Base-by-base conservation (phyloP, 106 monocot species). In the Triglochin maritima region DNA sequence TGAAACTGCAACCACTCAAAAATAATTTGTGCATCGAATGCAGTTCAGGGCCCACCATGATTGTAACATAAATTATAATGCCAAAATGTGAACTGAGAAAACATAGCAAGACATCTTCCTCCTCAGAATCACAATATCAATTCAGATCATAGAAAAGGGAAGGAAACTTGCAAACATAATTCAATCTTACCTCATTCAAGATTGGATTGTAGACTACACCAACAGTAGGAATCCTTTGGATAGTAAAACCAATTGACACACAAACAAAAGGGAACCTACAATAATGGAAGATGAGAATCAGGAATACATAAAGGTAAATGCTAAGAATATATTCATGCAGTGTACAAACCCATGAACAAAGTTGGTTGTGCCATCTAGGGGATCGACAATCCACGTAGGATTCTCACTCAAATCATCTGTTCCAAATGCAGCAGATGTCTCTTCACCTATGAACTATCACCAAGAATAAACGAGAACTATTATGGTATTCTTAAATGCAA, bases 371-470 rank as follows among this genome's bases (percentile, higher is more conserved):
- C 95, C 95, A 76, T 96, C 95, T 10, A 96, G 85, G 45, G 95
- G 95, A 56, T 96, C 95, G 7, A 96, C 85, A n/a, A 96, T 96
- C 95, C 95, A 96, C 17, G 90, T 96, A 46, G 95, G 90, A 68
- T 87, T 66, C 69, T 90, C 87, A 4, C 87, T 90, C 46, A 94
- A 76, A 70, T 87, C 86, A 45, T 78, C 74, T 65, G 85, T 87
- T 17, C 94, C 94, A 64, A 49, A 83, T 17, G 59, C 79, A 47
- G 94, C 80, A 59, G 94, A 89, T 46, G 89, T 81, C 68, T 94
- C 94, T 76, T 94, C 94, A 4, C 94, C 94, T 68, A 94, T 94
- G 47, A 94, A 87, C 93, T 93, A 64, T 7, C 10, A 47, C 6
- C 51, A 53, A 60, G 29, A 29, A 29, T 29, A 29, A 29, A 29